phyloP scores from a whole-genome alignment of 176 grass and related monocot species.

The Typha latifolia region DNA sequence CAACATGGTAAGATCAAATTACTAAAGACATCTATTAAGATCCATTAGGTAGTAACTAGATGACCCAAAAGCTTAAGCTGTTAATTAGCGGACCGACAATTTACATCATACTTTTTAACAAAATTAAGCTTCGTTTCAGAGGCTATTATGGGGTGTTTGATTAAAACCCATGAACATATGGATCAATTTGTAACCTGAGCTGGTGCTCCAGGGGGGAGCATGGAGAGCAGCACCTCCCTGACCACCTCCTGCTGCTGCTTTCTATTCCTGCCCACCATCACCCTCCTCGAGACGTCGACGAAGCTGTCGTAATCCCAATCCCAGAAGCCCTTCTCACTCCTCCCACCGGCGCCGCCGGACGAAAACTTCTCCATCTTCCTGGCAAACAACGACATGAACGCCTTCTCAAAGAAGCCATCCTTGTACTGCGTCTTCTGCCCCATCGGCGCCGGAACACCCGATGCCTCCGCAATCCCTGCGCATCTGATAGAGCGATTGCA shows the following conservation, averaged over 20 bases:
- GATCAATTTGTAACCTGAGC: slow-evolving; percentile 24
- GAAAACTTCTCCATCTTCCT: slow-evolving; percentile 90
- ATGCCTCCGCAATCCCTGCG: slow-evolving; percentile 30
- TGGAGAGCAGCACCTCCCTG: slow-evolving; percentile 74
- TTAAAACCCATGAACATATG: no score
- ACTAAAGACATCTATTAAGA: neutral
- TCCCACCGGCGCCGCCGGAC: neutral
- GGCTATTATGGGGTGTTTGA: no score
- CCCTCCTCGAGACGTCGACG: slow-evolving; percentile 77
- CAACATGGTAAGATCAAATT: neutral
- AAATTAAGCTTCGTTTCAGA: no score
- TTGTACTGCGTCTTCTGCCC: slow-evolving; percentile 84
- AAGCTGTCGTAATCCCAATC: slow-evolving; percentile 87
- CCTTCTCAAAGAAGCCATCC: slow-evolving; percentile 60
- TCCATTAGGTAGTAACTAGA: no score
- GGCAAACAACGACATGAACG: slow-evolving; percentile 81
- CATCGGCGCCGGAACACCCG: slow-evolving; percentile 68
- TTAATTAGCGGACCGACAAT: neutral
- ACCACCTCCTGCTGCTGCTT: slow-evolving; percentile 85
- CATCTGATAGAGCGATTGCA: neutral
- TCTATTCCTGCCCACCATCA: slow-evolving; percentile 65
- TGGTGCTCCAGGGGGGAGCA: slow-evolving; percentile 70
- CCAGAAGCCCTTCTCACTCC: slow-evolving; percentile 41
- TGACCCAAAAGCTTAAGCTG: neutral
- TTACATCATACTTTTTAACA: no score